Evolutionary conservation across 768 basidiomycete species (phyloP).

Genomic region (Tephrocybe sp.): DNA sequence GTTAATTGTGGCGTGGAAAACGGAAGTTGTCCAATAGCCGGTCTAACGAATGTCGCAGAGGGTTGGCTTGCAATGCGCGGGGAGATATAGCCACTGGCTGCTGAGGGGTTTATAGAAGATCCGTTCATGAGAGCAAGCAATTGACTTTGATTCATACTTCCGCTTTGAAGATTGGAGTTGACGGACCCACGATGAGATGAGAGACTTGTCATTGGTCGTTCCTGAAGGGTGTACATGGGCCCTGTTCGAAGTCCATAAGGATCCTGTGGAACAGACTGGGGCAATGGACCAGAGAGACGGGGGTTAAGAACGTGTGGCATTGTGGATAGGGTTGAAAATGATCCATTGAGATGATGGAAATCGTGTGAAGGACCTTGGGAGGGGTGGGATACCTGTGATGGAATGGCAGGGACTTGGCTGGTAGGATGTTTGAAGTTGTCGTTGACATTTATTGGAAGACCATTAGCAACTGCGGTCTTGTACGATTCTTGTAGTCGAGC

Average conservation of each 20-base stretch:
- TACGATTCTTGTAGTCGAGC: slow-evolving; percentile 49
- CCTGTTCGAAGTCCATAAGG: background rate
- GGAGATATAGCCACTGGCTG: background rate
- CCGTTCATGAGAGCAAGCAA: slow-evolving; percentile 42
- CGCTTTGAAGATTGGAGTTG: slow-evolving; percentile 28
- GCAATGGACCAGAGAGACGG: slow-evolving; percentile 14
- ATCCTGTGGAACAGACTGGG: background rate
- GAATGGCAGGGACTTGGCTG: too few relatives aligned
- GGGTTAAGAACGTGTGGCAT: slow-evolving; percentile 17
- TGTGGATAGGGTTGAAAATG: background rate
- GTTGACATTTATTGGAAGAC: slow-evolving; percentile 5
- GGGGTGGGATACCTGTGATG: slow-evolving; percentile 2
- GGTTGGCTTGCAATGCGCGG: background rate
- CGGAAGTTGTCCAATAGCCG: background rate
- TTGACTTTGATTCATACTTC: slow-evolving; percentile 52
- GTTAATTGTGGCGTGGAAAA: background rate
- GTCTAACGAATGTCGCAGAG: background rate
- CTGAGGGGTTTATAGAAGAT: slow-evolving; percentile 9
- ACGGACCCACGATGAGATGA: slow-evolving; percentile 33
- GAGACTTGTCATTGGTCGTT: slow-evolving; percentile 47
- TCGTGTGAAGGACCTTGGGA: background rate
- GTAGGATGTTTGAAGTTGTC: slow-evolving; percentile 10
- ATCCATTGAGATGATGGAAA: slow-evolving; percentile 18
- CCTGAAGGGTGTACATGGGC: slow-evolving; percentile 34
- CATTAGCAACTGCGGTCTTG: slow-evolving; percentile 11